Base-by-base conservation (phyloP, 1,284 basidiomycete genomes). In the Irpex lacteus region DNA sequence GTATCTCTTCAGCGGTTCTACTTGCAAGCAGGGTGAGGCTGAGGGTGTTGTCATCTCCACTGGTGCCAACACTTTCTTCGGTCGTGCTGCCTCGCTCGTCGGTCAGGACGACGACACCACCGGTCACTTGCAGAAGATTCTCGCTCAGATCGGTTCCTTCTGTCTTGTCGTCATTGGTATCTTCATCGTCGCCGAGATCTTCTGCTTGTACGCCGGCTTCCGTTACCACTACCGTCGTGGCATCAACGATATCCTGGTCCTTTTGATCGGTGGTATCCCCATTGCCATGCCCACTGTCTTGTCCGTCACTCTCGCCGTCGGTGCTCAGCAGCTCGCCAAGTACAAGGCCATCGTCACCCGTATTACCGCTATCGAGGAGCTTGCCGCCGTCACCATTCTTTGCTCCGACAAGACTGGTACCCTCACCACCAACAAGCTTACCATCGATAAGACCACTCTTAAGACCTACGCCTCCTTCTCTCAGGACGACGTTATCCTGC, bases 331-430 rank as follows among this genome's bases (percentile, higher is more conserved):
- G 77, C 90, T 98, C 71, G 96, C 96, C 74, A 97, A 96, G 85
- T 95, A 97, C 87, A 96, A 98, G 86, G 96, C 95, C 68, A 98
- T 98, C 70, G 96, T 98, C 77, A 97, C 95, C 67, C 94, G 95
- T 85, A 98, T 98, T 83, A 98, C 96, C 38, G 96, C 96, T 70
- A 98, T 98, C 67, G 96, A 98, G 79, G 95, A 97, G 79, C 85
- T 98, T 72, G 96, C 95, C 58, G 96, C 95, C 82, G 96, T 98
- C 73, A 97, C 95, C 74, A 98, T 98, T 72, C 85, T 98, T 64
- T 97, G 95, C 81, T 97, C 96, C 64, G 96, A 98, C 85, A 97
- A 98, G 88, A 98, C 95, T 37, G 95, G 95, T 80, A 98, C 95
- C 60, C 87, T 98, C 66, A 98, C 96, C 72, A 97, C 96, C 83